Percentiles rank a stretch among this genome's conserved stretches.
Evolutionary conservation across 2,329 filamentous ascomycete genomes (phyloP).

Genomic region (Fusarium hostae): DNA sequence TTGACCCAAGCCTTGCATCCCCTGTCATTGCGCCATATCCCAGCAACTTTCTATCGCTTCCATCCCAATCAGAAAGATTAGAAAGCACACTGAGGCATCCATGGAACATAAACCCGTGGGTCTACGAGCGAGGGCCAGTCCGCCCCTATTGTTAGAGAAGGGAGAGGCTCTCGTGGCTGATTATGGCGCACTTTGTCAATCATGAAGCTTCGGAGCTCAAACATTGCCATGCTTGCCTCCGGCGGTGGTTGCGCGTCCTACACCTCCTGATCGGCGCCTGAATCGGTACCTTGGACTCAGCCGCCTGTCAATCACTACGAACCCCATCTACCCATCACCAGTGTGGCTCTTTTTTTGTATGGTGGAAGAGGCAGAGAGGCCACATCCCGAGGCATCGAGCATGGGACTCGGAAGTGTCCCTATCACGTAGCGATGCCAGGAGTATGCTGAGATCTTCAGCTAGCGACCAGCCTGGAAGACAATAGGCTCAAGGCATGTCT

Average conservation of each 20-base stretch:
- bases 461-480: constrained; percentile 16
- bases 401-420: constrained; percentile 26
- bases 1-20: constrained; percentile 39
- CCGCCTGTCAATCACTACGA: constrained; percentile 21
- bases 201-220: constrained; percentile 19
- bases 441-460: constrained; percentile 1
- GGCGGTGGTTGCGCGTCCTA: constrained; percentile 43
- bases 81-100: constrained; percentile 16
- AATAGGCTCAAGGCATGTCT: constrained; percentile 6
- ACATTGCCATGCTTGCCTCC: constrained; percentile 14
- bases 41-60: constrained; percentile 20
- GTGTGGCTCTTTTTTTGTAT: constrained; percentile 19
- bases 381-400: constrained; percentile 13
- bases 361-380: not conserved
- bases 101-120: constrained; percentile 34
- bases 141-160: constrained; percentile 38
- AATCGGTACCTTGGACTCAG: constrained; percentile 19
- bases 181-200: constrained; percentile 20
- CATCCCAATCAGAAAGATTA: constrained; percentile 34
- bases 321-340: not conserved
- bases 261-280: constrained; percentile 37
- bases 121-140: constrained; percentile 32
- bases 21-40: constrained; percentile 45
- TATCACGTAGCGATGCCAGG: not conserved
- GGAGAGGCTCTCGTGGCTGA: constrained; percentile 33